Conservation (phyloP, 2,329 filamentous ascomycete species). For the Exophiala sideris region DNA sequence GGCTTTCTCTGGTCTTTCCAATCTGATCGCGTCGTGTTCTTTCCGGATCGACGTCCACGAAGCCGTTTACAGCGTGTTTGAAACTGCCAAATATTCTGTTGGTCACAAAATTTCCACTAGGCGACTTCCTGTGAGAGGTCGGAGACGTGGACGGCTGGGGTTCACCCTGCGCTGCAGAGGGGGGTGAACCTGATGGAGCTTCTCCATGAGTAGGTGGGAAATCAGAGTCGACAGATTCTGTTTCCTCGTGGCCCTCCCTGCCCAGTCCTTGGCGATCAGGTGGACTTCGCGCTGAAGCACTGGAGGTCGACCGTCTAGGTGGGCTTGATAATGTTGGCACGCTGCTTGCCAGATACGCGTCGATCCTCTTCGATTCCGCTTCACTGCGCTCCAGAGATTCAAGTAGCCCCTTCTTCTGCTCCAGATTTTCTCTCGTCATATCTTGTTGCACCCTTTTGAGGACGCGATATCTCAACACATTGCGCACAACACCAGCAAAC, state of each 20-base stretch:
- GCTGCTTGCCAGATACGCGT: conserved; percentile 75
- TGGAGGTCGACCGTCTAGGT: conserved; percentile 65
- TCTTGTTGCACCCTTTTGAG: conserved; percentile 95
- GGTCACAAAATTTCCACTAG: conserved; percentile 86
- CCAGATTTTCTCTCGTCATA: conserved; percentile 89
- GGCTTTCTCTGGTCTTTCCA: conserved; percentile 87
- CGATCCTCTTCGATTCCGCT: conserved; percentile 85
- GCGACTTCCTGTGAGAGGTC: conserved; percentile 67
- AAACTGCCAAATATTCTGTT: conserved; percentile 92
- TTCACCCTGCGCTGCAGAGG: conserved; percentile 72
- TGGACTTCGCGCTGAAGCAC: conserved; percentile 41
- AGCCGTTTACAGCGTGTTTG: conserved; percentile 91
- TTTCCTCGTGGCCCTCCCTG: conserved; percentile 68
- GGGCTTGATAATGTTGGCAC: conserved; percentile 58
- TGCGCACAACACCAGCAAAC: conserved; percentile 90
- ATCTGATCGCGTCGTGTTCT: conserved; percentile 88
- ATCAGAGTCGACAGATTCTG: conserved; percentile 89
- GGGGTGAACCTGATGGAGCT: conserved; percentile 49
- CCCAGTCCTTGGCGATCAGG: conserved; percentile 44
- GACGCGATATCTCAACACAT: conserved; percentile 82
- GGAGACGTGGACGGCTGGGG: conserved; percentile 35
- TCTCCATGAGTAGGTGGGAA: conserved; percentile 88
- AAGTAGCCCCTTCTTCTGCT: conserved; percentile 77
- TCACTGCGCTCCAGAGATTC: conserved; percentile 93
- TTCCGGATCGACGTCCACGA: conserved; percentile 94